Conservation (phyloP, 208 protist species). For the Crithidia bombi region DNA sequence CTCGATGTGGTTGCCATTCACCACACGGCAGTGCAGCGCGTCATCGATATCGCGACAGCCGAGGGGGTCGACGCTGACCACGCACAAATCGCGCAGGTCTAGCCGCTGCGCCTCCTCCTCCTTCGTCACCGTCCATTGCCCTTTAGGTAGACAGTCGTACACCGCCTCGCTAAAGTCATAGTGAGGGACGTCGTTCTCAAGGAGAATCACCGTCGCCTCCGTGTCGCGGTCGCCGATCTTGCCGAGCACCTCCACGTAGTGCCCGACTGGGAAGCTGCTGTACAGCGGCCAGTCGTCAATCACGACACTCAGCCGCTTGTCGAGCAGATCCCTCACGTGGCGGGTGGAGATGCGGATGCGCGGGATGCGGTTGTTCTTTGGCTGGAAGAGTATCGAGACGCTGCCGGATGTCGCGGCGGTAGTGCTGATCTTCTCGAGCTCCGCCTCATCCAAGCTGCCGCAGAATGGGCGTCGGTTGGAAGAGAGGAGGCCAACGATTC, state of each 20-base stretch:
- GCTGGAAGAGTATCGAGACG: constrained; percentile 87
- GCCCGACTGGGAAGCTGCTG: constrained; percentile 92
- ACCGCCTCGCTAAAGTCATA: constrained; percentile 92
- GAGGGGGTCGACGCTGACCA: constrained; percentile 95
- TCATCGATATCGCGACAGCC: constrained; percentile 94
- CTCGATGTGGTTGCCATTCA: constrained; percentile 88
- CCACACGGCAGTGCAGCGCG: constrained; percentile 82
- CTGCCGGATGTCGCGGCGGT: constrained; percentile 54
- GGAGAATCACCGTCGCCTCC: constrained; percentile 93
- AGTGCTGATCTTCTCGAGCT: constrained; percentile 54
- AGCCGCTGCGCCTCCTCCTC: constrained; percentile 77
- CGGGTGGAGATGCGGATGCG: constrained; percentile 87
- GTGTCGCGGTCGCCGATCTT: constrained; percentile 94
- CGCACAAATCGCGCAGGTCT: constrained; percentile 87
- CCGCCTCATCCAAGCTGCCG: constrained; percentile 82
- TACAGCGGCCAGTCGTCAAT: constrained; percentile 95
- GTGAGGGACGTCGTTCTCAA: constrained; percentile 94
- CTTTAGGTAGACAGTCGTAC: constrained; percentile 90
- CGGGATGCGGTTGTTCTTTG: constrained; percentile 89
- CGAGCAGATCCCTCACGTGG: constrained; percentile 77
- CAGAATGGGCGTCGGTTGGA: constrained; percentile 82
- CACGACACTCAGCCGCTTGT: constrained; percentile 94
- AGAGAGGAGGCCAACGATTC: constrained; percentile 76
- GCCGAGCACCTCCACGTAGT: constrained; percentile 94
- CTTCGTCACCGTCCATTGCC: constrained; percentile 81